Base-by-base conservation (phyloP, 805 yeast genomes). In the Pichia nakasei region DNA sequence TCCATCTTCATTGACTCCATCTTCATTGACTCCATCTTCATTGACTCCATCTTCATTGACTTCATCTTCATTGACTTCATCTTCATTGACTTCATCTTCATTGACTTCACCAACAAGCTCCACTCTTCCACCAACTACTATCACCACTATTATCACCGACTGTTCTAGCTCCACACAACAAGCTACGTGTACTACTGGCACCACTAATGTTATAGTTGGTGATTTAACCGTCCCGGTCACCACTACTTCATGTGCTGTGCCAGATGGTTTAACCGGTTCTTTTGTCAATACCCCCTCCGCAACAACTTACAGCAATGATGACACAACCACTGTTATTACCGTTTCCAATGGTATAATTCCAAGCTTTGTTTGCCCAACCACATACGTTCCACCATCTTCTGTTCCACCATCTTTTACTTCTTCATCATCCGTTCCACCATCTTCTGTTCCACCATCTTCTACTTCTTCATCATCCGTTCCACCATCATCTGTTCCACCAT, bases 231-330 rank as follows among this genome's bases (percentile, higher is more conserved):
- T 43, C 22, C 9, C 41, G 9, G 18, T 45, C n/a, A 27, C 37
- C 1, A 43, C 45, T 7, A 48, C 51, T 2, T 43, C 48, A 3
- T 48, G 51, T 39, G 17, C 39, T 31, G 41, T 17, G n/a, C 32
- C 42, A 18, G 35, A 27, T 37, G 24, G 27, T 15, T 11, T 41
- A 4, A 41, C 43, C n/a, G 49, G 49, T n/a, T 38, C 49, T 5
- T 47, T 41, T 34, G 39, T 34, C n/a, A 32, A 42, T 15, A 35
- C 35, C 7, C 37, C 37, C 11, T 24, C 39, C 9, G 37, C 22
- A 3, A 26, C 41, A 17, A 40, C 48, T 5, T 31, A 35, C 18
- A 4, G 32, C 6, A 38, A 34, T 19, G 35, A 18, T 8, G 18
- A 17, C 4, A 37, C 42, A 5, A 46, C 39, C 2, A 17, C 29